Evolutionary conservation across 2,329 filamentous ascomycete species (phyloP), one percentile per base, ranked within the genome.

Genomic region (Phialophora verrucosa): DNA sequence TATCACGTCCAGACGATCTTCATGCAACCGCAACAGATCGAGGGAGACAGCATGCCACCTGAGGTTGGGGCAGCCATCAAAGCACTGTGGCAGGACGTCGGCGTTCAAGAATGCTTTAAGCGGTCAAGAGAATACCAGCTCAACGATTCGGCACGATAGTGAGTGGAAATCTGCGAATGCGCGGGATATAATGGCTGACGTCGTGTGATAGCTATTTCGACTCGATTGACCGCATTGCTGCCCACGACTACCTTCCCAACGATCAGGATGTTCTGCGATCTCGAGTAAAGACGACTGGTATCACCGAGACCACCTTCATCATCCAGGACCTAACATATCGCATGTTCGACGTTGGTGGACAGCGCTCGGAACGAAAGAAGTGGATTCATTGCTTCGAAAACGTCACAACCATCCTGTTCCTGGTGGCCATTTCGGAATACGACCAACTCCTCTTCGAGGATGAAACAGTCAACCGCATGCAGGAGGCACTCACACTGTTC

Each of bases 321-420:
- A 96, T 96, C 72, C 93, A 92, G 72, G 91, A 97, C 75, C 84
- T 97, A 71, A 97, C 93, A 65, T 97, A 97, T 83, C 89, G 93
- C 73, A 97, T 97, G 93, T 97, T 97, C 81, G 93, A 97, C 76
- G 93, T 97, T 54, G 93, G 93, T 85, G 94, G 93, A 71, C 93
- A 97, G 81, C 88, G 93, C 78, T 97, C 92, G 6, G 93, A 97
- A 82, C 90, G 93, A 78, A 97, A 97, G 90, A 97, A 97, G 88
- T 97, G 93, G 93, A 97, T 97, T 74, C 93, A 97, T 83, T 97
- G 93, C 83, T 97, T 97, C 81, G 93, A 97, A 83, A 97, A 97
- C 75, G 93, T 97, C 75, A 97, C 93, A 8, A 96, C 93, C 10
- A 96, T 97, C 74, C 90, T 97, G 47, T 97, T 97, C 88, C 83